These are phyloP conservation scores for Leccinum obscurum DNA, from an alignment of 768 basidiomycete genomes.

Conservation along the genomic window DNA sequence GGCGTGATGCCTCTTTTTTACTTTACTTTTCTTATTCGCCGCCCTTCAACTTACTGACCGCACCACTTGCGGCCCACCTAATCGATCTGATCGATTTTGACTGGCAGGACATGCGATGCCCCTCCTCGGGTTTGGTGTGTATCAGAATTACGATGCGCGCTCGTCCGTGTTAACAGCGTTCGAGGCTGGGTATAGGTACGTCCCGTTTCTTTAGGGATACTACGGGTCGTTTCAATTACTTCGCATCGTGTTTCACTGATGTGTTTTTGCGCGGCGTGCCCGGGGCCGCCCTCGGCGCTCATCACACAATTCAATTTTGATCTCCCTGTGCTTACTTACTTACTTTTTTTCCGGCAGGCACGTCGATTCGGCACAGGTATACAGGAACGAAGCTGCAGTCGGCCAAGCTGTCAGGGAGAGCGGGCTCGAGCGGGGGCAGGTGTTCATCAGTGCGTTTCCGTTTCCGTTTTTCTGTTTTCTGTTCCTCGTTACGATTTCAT, in stretches of 20 bases:
- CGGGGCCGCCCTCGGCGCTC: not conserved
- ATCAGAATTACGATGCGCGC: slow-evolving; percentile 58
- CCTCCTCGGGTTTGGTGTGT: slow-evolving; percentile 69
- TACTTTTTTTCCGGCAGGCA: slow-evolving; percentile 44
- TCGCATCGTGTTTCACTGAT: not conserved
- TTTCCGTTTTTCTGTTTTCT: slow-evolving; percentile 1
- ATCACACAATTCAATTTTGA: not conserved
- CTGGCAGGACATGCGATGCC: slow-evolving; percentile 57
- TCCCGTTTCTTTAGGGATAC: not conserved
- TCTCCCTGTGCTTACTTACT: not conserved
- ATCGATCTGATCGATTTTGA: slow-evolving; percentile 6
- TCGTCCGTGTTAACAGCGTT: slow-evolving; percentile 62
- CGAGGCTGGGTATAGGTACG: slow-evolving; percentile 62
- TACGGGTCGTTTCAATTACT: not conserved
- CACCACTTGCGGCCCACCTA: not conserved
- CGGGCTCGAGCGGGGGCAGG: slow-evolving; percentile 52
- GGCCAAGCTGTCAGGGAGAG: slow-evolving; percentile 59
- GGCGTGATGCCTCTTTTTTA: not conserved
- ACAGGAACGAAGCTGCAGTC: slow-evolving; percentile 64
- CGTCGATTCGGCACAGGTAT: slow-evolving; percentile 71
- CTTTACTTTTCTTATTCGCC: not conserved
- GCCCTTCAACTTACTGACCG: not conserved
- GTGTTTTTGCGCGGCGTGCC: not conserved
- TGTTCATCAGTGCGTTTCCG: slow-evolving; percentile 64
- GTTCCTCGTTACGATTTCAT: not conserved